These are phyloP conservation scores for Cutaneotrichosporon arboriforme DNA, from an alignment of 1,284 basidiomycete species.

Conservation along the genomic window DNA sequence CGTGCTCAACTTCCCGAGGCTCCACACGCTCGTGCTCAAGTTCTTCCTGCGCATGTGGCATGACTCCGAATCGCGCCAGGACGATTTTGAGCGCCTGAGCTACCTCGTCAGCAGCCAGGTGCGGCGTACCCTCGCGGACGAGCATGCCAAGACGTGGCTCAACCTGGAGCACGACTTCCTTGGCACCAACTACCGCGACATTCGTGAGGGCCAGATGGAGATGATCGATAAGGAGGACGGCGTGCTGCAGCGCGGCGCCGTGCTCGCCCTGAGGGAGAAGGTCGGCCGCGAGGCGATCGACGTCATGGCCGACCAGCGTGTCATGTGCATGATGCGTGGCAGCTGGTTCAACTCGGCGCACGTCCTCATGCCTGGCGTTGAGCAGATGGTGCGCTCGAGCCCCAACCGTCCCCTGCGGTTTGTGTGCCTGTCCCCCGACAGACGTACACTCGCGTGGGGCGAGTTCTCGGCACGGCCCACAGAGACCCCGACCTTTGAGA, in stretches of 20 bases:
- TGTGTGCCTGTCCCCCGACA: conserved; percentile 36
- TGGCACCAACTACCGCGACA: conserved; percentile 76
- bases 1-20: conserved; percentile 76
- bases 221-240: conserved; percentile 90
- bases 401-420: conserved; percentile 34
- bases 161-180: conserved; percentile 79
- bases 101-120: conserved; percentile 83
- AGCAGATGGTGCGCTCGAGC: conserved; percentile 21
- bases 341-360: conserved; percentile 42
- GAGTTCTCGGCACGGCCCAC: conserved; percentile 26
- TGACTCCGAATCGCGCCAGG: conserved; percentile 74
- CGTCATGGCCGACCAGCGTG: conserved; percentile 76
- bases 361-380: conserved; percentile 27
- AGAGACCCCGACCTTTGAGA: conserved; percentile 26
- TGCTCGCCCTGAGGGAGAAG: conserved; percentile 79
- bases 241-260: conserved; percentile 72
- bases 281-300: conserved; percentile 88
- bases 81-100: conserved; percentile 74
- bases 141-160: conserved; percentile 74
- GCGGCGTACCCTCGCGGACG: conserved; percentile 68
- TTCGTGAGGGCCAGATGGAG: conserved; percentile 88
- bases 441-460: conserved; percentile 36
- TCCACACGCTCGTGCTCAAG: conserved; percentile 74
- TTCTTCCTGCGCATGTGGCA: conserved; percentile 94
- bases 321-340: conserved; percentile 45